A percentile compares a stretch with the other conserved stretches of the same genome.
Evolutionary conservation across 306 rosid species (phyloP).

Genomic region (Luffa acutangula): DNA sequence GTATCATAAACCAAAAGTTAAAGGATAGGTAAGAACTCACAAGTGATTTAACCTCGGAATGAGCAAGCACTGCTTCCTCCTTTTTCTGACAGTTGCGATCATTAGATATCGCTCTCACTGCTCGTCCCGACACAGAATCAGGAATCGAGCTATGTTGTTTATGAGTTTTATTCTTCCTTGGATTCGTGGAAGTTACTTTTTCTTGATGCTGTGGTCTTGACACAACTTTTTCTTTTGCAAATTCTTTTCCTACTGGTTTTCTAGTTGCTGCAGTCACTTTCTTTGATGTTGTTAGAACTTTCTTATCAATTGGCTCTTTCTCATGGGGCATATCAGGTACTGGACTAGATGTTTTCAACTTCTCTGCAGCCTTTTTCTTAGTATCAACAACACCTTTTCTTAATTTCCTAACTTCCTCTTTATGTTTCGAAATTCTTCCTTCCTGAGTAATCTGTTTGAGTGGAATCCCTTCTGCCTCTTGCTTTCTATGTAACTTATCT

Average conservation of each 20-base stretch:
- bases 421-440: constrained; percentile 9
- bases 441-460: constrained; percentile 26
- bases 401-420: constrained; percentile 15
- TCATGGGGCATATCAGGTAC: constrained; percentile 25
- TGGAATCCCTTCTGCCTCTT: constrained; percentile 19
- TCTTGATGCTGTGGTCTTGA: constrained; percentile 42
- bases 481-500: constrained; percentile 24
- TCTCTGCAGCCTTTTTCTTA: constrained; percentile 29
- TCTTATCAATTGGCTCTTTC: constrained; percentile 30
- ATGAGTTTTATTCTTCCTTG: constrained; percentile 27
- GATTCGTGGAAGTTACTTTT: constrained; percentile 26
- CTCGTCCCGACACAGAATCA: constrained; percentile 19
- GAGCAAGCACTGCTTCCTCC: neutral
- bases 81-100: constrained; percentile 27
- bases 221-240: constrained; percentile 23
- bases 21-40: constrained; percentile 3
- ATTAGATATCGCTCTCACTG: constrained; percentile 8
- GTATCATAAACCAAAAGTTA: neutral
- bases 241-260: constrained; percentile 35
- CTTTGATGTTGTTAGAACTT: neutral
- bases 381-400: constrained; percentile 32
- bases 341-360: constrained; percentile 27
- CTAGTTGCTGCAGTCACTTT: constrained; percentile 22
- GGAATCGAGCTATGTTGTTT: neutral
- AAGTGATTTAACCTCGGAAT: neutral